Base-by-base conservation (phyloP, 2,329 filamentous ascomycete genomes). In the Clarireedia paspali region DNA sequence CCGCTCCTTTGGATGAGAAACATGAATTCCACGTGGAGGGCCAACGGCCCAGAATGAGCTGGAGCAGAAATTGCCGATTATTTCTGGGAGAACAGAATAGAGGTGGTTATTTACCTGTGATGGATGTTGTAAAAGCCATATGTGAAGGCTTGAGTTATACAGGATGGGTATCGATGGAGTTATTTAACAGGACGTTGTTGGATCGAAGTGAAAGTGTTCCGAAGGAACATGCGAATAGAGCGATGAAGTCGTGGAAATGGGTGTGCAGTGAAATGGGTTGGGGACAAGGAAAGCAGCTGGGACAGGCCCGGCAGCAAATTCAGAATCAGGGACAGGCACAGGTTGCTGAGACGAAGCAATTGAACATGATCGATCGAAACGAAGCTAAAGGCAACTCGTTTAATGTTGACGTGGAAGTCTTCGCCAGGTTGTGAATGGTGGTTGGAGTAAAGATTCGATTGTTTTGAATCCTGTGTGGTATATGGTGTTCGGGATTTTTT, bases 11-110 rank as follows among this genome's bases (percentile, higher is more conserved):
- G 7, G 63, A 77, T 2, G 66, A 75, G 20, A 76, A 74, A 1
- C 84, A 89, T 66, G 67, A 73, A 5, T 86, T 80, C 64, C 79
- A 85, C 70, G 72, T 79, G 7, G 68, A 75, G 0, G 76, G 74
- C 4, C 84, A 87, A 68, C 78, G 77, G 15, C 66, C 79, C 2
- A 73, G 84, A 3, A 91, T 92, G 88, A 88, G 79, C 65, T 92
- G 88, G 88, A 88, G 81, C 39, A 73, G 88, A 17, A 91, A 91
- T 67, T 88, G 85, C 60, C 75, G 88, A 17, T 82, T 86, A 59
- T 83, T 87, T 62, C 30, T 64, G 40, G 65, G 61, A 44, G 67
- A 68, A 44, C 59, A 64, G 45, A 73, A 85, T 67, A 70, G 77
- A 66, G 81, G 80, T 1, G 83, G 76, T 0, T 86, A 84, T 67